These are phyloP conservation scores for Zygoascus sp. DNA, from an alignment of 1,139 yeast genomes.

Conservation along the genomic window DNA sequence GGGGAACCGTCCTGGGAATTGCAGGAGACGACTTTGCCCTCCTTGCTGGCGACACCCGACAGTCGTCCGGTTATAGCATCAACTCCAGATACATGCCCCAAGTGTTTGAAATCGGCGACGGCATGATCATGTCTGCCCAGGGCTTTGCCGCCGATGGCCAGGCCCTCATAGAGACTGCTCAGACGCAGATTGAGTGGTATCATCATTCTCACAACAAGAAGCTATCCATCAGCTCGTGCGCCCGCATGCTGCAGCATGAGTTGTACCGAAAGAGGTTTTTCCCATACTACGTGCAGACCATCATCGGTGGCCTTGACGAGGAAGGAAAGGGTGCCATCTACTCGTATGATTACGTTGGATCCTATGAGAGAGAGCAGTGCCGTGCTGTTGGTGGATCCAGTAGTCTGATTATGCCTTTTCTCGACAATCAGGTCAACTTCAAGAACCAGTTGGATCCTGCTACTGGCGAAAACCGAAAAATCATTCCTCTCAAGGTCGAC, in stretches of 20 bases:
- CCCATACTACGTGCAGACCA: constrained; percentile 94
- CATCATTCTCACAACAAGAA: constrained; percentile 82
- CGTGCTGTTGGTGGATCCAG: constrained; percentile 99
- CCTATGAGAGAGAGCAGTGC: constrained; percentile 95
- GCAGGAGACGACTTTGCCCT: constrained; percentile 98
- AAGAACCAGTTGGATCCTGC: constrained; percentile 86
- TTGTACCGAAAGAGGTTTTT: constrained; percentile 90
- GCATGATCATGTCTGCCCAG: constrained; percentile 82
- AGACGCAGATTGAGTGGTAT: constrained; percentile 84
- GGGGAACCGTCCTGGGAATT: constrained; percentile 95
- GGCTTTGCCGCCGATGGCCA: constrained; percentile 96
- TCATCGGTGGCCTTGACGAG: constrained; percentile 90
- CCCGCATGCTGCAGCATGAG: constrained; percentile 85
- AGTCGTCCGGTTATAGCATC: constrained; percentile 88
- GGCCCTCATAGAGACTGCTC: constrained; percentile 73
- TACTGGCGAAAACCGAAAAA: constrained; percentile 53
- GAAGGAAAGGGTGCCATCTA: constrained; percentile 93
- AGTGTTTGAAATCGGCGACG: constrained; percentile 85
- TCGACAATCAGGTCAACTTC: constrained; percentile 94
- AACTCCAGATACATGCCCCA: constrained; percentile 91
- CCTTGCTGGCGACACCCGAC: constrained; percentile 97
- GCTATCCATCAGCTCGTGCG: constrained; percentile 67
- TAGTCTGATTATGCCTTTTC: constrained; percentile 90
- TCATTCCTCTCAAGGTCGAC: constrained; percentile 65
- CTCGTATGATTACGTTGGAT: constrained; percentile 96